Evolutionary conservation across 352 stramenopile species (phyloP), one percentile per base, ranked within the genome.

Genomic region (Pythium aristosporum): DNA sequence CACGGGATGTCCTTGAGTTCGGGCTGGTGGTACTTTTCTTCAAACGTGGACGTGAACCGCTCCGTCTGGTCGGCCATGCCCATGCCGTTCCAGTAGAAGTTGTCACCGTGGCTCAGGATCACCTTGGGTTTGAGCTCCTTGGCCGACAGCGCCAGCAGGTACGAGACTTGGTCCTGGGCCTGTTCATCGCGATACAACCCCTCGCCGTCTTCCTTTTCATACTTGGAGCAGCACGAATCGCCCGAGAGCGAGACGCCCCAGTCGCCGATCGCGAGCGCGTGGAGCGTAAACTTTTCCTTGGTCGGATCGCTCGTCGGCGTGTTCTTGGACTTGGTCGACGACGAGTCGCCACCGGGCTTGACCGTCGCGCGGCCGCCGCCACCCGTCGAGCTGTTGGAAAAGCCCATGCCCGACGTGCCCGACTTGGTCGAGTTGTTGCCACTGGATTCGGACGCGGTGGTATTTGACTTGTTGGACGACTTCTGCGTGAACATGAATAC

Each of bases 11-110:
- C 74, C 34, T 77, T 73, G 46, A 93, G 77, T 42, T 82, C 80
- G 18, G 57, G 37, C 18, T 74, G 74, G n/a, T 73, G 71, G 72
- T 88, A 93, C 55, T 85, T 85, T 53, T 65, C 72, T 54, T 92
- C 84, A 53, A 92, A 92, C 30, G 79, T 89, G 23, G 72, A 72
- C 43, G 79, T 63, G 56, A 92, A 92, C n/a, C 81, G 84, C 34
- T 80, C 73, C 50, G 78, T 65, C 20, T 69, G 73, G 28, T 80
- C 81, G 58, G 72, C 67, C 20, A 62, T 70, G 50, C 82, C 74
- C 39, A 92, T 73, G 20, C 84, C 84, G 61, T 87, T 85, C 84
- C 84, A 92, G 73, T 92, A 92, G 53, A 92, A 92, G 73, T 89
- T 92, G 70, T 92, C 84, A 36, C 82, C 83, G 65, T 92, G 83